Evolutionary conservation across 345 rosid species (phyloP).

Genomic region (Xanthoceras sorbifolium): DNA sequence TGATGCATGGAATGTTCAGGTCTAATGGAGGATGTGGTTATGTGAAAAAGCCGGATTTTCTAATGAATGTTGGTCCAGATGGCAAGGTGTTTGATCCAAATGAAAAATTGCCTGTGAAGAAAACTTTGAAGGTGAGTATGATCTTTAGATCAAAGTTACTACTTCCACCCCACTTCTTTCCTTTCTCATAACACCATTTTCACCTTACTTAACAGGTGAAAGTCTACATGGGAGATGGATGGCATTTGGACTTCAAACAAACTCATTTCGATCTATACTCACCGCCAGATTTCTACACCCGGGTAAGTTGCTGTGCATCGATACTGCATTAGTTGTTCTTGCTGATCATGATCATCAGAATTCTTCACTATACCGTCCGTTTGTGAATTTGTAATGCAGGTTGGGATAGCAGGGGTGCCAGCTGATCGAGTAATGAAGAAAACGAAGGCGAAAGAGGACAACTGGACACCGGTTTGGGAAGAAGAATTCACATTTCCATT

Average conservation of each 20-base stretch:
- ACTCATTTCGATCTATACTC: slow-evolving; percentile 45
- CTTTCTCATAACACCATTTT: neutral
- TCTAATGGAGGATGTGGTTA: slow-evolving; percentile 49
- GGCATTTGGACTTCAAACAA: slow-evolving; percentile 44
- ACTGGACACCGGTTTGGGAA: slow-evolving; percentile 47
- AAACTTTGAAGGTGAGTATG: slow-evolving; percentile 32
- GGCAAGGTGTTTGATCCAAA: slow-evolving; percentile 36
- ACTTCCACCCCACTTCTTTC: neutral
- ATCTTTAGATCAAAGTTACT: neutral
- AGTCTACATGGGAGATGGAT: slow-evolving; percentile 47
- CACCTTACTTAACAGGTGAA: slow-evolving; percentile 26
- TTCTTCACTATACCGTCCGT: neutral
- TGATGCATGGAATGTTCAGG: slow-evolving; percentile 52
- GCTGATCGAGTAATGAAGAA: slow-evolving; percentile 44
- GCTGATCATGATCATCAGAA: neutral
- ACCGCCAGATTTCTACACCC: slow-evolving; percentile 45
- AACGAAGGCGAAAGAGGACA: slow-evolving; percentile 40
- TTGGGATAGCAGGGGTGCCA: slow-evolving; percentile 47
- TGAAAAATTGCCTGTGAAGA: slow-evolving; percentile 26
- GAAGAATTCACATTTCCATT: slow-evolving; percentile 47
- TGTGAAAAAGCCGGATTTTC: slow-evolving; percentile 40
- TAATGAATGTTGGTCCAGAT: slow-evolving; percentile 26
- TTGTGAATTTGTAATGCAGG: slow-evolving; percentile 20
- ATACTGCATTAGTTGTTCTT: neutral
- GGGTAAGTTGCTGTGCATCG: slow-evolving; percentile 25